A percentile compares a stretch with the other conserved stretches of the same genome.
Evolutionary conservation across 225 moss, liverwort and hornwort genomes (phyloP).

Genomic region (Marchantia polymorpha): DNA sequence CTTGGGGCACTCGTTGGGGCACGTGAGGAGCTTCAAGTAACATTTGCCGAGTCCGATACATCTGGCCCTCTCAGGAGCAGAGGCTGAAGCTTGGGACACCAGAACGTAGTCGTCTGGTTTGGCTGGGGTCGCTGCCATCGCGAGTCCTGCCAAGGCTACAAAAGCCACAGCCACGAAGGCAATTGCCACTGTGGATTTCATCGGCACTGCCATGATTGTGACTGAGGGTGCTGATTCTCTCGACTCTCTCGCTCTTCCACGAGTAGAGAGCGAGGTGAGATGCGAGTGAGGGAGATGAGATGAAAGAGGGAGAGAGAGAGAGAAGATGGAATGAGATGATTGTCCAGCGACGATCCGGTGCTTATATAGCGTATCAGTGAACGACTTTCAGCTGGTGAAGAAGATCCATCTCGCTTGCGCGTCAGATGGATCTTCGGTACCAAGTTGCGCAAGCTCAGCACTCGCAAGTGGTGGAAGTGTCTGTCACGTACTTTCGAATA

Average conservation of each 20-base stretch:
- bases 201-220: background rate
- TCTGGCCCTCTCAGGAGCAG: conserved; percentile 7
- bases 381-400: too few relatives aligned
- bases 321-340: background rate
- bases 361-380: background rate
- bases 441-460: background rate
- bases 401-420: background rate
- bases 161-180: background rate
- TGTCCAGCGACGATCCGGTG: background rate
- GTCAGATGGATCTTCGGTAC: background rate
- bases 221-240: background rate
- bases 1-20: conserved; percentile 6
- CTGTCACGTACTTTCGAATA: background rate
- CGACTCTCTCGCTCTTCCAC: background rate
- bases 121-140: background rate
- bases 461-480: background rate
- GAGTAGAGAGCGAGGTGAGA: background rate
- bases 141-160: conserved; percentile 3
- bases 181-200: background rate
- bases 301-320: background rate
- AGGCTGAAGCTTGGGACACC: background rate
- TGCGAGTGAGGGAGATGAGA: background rate
- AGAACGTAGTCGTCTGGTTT: background rate
- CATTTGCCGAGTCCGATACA: conserved; percentile 13
- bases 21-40: conserved; percentile 22